Conservation (phyloP, 208 protist species). For the Blastocrithidia nonstop region DNA sequence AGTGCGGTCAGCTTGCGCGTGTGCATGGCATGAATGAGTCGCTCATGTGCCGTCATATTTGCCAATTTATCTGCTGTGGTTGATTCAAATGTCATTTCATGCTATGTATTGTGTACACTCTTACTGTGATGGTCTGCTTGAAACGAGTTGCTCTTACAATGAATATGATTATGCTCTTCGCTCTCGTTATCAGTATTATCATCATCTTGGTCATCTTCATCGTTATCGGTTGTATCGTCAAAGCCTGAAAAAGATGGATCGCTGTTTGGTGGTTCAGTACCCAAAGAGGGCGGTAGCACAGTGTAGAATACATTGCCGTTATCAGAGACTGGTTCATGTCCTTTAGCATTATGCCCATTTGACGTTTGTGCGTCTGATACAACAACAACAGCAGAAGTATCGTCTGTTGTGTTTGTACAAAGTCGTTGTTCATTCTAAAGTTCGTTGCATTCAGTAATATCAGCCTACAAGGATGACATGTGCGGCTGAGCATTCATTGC, state of each 20-base stretch:
- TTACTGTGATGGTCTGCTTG: neutral
- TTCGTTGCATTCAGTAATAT: no score
- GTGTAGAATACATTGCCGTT: no score
- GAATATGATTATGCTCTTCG: neutral
- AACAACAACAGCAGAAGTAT: no score
- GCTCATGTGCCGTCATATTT: slow-evolving; percentile 1
- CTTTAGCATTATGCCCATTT: no score
- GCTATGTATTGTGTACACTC: neutral
- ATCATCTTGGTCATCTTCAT: slow-evolving; percentile 5
- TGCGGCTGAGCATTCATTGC: no score
- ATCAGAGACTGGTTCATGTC: no score
- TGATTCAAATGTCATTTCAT: neutral
- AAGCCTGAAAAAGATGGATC: neutral
- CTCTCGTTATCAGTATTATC: neutral
- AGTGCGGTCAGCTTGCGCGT: slow-evolving; percentile 17
- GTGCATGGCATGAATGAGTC: slow-evolving; percentile 29
- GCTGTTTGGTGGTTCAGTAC: no score
- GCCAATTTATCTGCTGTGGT: neutral
- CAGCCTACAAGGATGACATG: no score
- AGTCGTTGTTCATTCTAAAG: no score
- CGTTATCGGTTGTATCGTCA: slow-evolving; percentile 13
- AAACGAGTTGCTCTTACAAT: neutral
- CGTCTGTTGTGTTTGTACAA: no score
- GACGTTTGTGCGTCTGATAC: no score
- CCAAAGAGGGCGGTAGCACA: no score